Evolutionary conservation across 2,329 filamentous ascomycete genomes (phyloP).

Genomic region (Pleomassaria siparia): DNA sequence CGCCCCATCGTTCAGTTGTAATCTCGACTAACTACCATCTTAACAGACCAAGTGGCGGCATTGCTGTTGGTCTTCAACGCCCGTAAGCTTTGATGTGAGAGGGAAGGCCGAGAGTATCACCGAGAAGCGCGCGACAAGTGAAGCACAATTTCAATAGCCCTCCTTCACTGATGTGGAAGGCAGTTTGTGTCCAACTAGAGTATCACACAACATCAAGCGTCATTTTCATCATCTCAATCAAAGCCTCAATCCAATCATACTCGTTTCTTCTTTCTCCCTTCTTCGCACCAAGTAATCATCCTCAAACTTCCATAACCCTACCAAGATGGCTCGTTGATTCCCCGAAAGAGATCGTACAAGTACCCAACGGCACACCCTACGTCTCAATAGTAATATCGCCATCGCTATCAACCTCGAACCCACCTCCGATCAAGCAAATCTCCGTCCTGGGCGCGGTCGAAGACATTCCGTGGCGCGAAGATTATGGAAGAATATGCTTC

Average conservation of each 20-base stretch:
- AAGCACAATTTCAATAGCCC: background rate
- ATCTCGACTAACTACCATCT: background rate
- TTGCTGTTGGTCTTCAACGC: background rate
- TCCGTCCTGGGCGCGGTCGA: slow-evolving; percentile 22
- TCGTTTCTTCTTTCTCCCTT: background rate
- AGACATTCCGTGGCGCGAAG: slow-evolving; percentile 25
- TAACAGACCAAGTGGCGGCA: background rate
- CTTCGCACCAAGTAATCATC: background rate
- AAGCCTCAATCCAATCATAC: background rate
- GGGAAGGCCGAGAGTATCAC: background rate
- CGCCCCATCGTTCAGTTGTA: background rate
- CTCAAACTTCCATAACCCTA: slow-evolving; percentile 7
- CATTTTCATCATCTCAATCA: background rate
- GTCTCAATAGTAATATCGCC: slow-evolving; percentile 17
- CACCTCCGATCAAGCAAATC: slow-evolving; percentile 22
- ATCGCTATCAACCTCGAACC: slow-evolving; percentile 18
- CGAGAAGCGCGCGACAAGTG: background rate
- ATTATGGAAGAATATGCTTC: slow-evolving; percentile 25
- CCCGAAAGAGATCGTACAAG: slow-evolving; percentile 12
- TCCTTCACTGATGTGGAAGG: background rate
- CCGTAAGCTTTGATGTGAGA: background rate
- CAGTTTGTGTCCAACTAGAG: background rate
- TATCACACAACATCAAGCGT: no score
- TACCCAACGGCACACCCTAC: slow-evolving; percentile 18
- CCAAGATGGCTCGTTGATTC: slow-evolving; percentile 16